Conservation (phyloP, 169 alveolate species). For the Plasmodium reichenowi region DNA sequence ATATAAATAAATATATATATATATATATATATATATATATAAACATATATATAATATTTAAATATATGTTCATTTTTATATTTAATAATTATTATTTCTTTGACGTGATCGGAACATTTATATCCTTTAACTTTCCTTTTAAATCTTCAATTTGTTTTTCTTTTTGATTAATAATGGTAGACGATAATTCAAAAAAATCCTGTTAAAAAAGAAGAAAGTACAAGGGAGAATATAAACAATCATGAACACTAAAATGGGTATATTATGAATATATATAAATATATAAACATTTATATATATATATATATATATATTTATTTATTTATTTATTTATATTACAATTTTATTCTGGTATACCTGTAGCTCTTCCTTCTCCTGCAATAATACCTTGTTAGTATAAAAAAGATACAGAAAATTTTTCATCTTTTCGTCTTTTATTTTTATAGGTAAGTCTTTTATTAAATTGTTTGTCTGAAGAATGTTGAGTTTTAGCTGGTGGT, state of each 20-base stretch:
- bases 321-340: neutral
- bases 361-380: conserved; percentile 52
- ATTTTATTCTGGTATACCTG: conserved; percentile 15
- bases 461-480: conserved; percentile 29
- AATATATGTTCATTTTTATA: no score
- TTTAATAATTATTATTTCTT: neutral
- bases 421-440: conserved; percentile 42
- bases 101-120: neutral
- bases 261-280: neutral
- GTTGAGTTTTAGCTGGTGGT: conserved; percentile 12
- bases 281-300: neutral
- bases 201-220: neutral
- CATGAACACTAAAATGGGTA: no score
- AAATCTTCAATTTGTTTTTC: conserved; percentile 18
- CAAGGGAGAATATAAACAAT: neutral
- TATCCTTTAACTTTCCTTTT: neutral
- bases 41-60: no score
- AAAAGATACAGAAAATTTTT: conserved; percentile 34
- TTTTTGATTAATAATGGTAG: conserved; percentile 7
- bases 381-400: conserved; percentile 40
- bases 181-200: conserved; percentile 22
- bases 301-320: neutral
- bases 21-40: no score
- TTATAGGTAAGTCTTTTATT: conserved; percentile 24
- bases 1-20: no score